Percentiles rank a stretch among this genome's conserved stretches.
phyloP scores from a whole-genome alignment of 2,329 filamentous ascomycete species.

The Fusarium sp. region DNA sequence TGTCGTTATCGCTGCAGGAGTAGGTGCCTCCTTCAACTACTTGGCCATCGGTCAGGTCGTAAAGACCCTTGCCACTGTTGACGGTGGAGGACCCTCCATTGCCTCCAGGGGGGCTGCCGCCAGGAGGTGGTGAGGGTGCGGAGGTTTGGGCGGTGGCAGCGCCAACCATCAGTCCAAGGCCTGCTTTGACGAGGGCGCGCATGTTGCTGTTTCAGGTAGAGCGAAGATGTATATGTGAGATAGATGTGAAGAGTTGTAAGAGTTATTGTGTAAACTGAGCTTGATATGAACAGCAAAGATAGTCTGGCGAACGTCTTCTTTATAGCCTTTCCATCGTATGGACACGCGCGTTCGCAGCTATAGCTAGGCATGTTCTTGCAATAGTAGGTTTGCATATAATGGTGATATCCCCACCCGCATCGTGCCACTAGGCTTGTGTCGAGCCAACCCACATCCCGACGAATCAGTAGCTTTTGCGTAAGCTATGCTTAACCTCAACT shows the following conservation, averaged over 20 bases:
- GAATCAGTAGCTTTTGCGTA: constrained; percentile 17
- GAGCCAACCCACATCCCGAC: constrained; percentile 6
- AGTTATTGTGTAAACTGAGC: background rate
- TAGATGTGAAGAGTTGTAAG: background rate
- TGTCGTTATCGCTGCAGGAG: constrained; percentile 10
- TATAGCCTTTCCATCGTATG: background rate
- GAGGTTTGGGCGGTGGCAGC: constrained; percentile 4
- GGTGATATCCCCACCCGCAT: background rate
- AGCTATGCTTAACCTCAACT: background rate
- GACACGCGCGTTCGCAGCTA: background rate
- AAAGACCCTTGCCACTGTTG: constrained; percentile 25
- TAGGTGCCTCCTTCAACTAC: constrained; percentile 14
- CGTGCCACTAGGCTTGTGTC: background rate
- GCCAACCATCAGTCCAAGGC: constrained; percentile 3
- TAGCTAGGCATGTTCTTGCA: background rate
- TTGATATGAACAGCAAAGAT: background rate
- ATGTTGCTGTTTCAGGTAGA: background rate
- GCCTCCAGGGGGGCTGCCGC: background rate
- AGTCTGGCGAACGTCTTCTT: background rate
- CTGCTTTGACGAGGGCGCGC: constrained; percentile 8
- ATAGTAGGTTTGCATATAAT: background rate
- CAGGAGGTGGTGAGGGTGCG: background rate
- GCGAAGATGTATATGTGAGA: background rate
- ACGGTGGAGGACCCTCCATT: background rate
- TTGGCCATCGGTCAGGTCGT: constrained; percentile 7